phyloP scores from a whole-genome alignment of 2,329 filamentous ascomycete species.

The Aspergillus intermedius region DNA sequence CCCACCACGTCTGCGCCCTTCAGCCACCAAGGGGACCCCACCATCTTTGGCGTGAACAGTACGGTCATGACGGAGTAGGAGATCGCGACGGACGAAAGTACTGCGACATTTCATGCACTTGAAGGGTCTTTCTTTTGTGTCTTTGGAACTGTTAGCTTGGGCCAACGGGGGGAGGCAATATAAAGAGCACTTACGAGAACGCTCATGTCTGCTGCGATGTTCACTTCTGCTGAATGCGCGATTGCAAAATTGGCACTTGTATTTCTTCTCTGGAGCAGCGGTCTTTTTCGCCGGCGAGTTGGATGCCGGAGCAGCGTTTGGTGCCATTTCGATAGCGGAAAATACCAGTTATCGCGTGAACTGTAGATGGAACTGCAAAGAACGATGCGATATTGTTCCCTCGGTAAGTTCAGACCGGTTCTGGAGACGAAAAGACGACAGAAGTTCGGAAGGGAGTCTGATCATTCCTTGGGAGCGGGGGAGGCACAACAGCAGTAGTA shows the following conservation, averaged over 20 bases:
- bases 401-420: constrained; percentile 38
- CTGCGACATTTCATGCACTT: constrained; percentile 97
- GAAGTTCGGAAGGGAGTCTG: constrained; percentile 34
- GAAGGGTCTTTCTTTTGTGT: constrained; percentile 98
- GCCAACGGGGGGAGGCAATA: neutral
- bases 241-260: constrained; percentile 99
- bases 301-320: constrained; percentile 55
- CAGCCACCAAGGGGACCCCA: constrained; percentile 85
- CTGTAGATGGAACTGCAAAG: constrained; percentile 17
- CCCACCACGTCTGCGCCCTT: constrained; percentile 66
- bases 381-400: constrained; percentile 31
- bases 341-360: constrained; percentile 10
- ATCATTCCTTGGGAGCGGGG: constrained; percentile 38
- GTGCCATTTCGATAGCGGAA: constrained; percentile 31
- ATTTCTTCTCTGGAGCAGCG: constrained; percentile 86
- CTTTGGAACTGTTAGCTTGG: constrained; percentile 42
- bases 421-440: constrained; percentile 37
- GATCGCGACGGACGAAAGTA: constrained; percentile 95
- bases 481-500: too few relatives aligned
- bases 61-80: constrained; percentile 92
- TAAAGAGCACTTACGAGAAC: constrained; percentile 73
- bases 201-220: constrained; percentile 92
- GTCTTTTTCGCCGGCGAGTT: constrained; percentile 75
- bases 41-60: constrained; percentile 98
- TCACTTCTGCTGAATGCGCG: constrained; percentile 96